A percentile compares a stretch with the other conserved stretches of the same genome.
Conservation (phyloP, 1,284 basidiomycete genomes). For the Trametes hirsuta region DNA sequence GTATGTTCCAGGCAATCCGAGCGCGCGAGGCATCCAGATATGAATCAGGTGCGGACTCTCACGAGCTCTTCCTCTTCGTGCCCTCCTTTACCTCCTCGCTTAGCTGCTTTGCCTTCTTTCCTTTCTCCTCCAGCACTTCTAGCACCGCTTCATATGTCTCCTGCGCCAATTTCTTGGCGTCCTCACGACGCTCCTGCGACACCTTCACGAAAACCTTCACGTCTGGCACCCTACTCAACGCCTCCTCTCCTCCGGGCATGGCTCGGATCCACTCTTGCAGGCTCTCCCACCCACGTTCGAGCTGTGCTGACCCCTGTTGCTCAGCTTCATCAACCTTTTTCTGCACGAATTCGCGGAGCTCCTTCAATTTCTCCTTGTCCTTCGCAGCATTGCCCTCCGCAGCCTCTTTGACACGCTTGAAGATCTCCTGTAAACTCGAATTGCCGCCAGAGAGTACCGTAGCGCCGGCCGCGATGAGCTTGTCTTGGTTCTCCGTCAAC, state of each 20-base stretch:
- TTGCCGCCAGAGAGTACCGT: conserved; percentile 19
- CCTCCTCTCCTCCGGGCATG: conserved; percentile 23
- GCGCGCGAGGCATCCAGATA: neutral
- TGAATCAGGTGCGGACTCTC: neutral
- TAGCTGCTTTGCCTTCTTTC: conserved; percentile 38
- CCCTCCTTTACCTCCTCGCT: conserved; percentile 33
- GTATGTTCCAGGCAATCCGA: too few relatives aligned
- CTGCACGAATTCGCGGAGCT: conserved; percentile 35
- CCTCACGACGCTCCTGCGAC: conserved; percentile 34
- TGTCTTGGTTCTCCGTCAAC: conserved; percentile 29
- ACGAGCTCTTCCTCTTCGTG: conserved; percentile 26
- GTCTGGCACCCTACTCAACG: conserved; percentile 36
- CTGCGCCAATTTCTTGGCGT: conserved; percentile 38
- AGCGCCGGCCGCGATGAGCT: conserved; percentile 28
- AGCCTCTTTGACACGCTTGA: conserved; percentile 32
- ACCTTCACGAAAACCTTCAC: conserved; percentile 35
- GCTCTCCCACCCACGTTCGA: conserved; percentile 23
- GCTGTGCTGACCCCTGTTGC: conserved; percentile 17
- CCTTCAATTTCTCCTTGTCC: conserved; percentile 36
- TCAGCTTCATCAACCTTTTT: conserved; percentile 34
- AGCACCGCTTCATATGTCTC: conserved; percentile 42
- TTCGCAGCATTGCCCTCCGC: conserved; percentile 29
- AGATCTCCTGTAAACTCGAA: conserved; percentile 33
- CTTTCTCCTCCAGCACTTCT: conserved; percentile 41
- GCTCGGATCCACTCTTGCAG: conserved; percentile 21